These are phyloP conservation scores for Kurtzmaniella quercitrusa DNA, from an alignment of 1,139 yeast species.

Conservation along the genomic window DNA sequence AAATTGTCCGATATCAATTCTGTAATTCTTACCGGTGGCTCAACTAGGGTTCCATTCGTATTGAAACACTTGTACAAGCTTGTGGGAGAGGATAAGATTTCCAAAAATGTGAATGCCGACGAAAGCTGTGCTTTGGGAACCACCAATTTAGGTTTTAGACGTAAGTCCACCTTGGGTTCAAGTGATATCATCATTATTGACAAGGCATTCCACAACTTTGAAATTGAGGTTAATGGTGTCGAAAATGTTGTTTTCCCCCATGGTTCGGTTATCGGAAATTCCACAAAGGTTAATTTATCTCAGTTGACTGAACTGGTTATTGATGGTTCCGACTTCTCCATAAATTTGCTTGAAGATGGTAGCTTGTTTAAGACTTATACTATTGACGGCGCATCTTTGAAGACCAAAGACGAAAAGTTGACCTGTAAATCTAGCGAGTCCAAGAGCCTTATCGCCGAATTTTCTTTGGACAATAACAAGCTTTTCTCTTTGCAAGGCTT, in stretches of 20 bases:
- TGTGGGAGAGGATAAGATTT: constrained; percentile 57
- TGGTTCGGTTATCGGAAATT: constrained; percentile 33
- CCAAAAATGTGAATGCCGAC: constrained; percentile 94
- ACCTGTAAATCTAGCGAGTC: constrained; percentile 37
- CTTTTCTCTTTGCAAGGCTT: constrained; percentile 42
- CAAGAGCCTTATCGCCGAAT: constrained; percentile 36
- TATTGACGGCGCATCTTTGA: constrained; percentile 19
- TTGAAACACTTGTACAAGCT: constrained; percentile 55
- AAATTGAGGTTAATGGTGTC: constrained; percentile 29
- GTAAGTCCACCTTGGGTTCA: constrained; percentile 47
- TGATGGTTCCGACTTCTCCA: constrained; percentile 17
- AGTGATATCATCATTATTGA: constrained; percentile 63
- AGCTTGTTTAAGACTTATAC: constrained; percentile 37
- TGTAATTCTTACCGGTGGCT: constrained; percentile 84
- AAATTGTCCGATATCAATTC: constrained; percentile 49
- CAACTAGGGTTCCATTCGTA: constrained; percentile 86
- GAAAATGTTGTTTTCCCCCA: constrained; percentile 35
- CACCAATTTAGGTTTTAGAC: constrained; percentile 68
- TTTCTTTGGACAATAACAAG: constrained; percentile 47
- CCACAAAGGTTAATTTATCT: constrained; percentile 30
- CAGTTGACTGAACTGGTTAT: constrained; percentile 13
- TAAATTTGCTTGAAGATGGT: constrained; percentile 57
- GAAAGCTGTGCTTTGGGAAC: constrained; percentile 93
- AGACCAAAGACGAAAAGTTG: constrained; percentile 39
- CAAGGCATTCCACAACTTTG: constrained; percentile 43